These are phyloP conservation scores for Pittosporum tobira DNA, from an alignment of 129 eudicot species.

Conservation along the genomic window DNA sequence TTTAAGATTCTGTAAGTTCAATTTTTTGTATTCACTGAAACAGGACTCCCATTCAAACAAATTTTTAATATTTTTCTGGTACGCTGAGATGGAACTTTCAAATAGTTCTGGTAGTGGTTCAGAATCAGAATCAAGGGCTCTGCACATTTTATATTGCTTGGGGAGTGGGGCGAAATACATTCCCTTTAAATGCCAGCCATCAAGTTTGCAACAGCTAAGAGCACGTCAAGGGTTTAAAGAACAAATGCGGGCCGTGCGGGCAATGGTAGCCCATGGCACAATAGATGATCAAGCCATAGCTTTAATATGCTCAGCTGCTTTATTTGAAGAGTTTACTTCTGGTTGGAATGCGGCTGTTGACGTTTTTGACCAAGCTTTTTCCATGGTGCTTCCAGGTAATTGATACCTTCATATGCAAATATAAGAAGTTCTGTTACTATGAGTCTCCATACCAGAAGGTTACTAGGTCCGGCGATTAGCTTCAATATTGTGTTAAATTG, in stretches of 20 bases:
- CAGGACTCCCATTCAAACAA: slow-evolving; percentile 66
- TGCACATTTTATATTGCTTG: slow-evolving; percentile 74
- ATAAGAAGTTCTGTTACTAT: too few relatives aligned
- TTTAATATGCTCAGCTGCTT: slow-evolving; percentile 82
- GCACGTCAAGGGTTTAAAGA: slow-evolving; percentile 96
- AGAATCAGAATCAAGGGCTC: slow-evolving; percentile 54
- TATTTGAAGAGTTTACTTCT: slow-evolving; percentile 82
- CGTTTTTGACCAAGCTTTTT: slow-evolving; percentile 55
- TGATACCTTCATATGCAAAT: background rate
- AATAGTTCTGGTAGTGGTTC: slow-evolving; percentile 25
- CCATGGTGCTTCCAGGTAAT: slow-evolving; percentile 89
- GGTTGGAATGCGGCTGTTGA: slow-evolving; percentile 62
- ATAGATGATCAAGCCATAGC: slow-evolving; percentile 62
- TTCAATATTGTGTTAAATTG: too few relatives aligned
- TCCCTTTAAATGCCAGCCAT: slow-evolving; percentile 66
- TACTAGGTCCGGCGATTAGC: too few relatives aligned
- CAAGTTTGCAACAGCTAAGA: slow-evolving; percentile 65
- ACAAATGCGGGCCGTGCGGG: slow-evolving; percentile 41
- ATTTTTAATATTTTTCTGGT: slow-evolving; percentile 69
- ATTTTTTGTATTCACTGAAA: slow-evolving; percentile 1
- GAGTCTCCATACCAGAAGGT: background rate
- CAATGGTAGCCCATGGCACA: slow-evolving; percentile 50
- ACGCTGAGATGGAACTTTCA: slow-evolving; percentile 74
- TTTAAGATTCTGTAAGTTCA: background rate
- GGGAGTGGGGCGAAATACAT: slow-evolving; percentile 73